Conservation (phyloP, 768 basidiomycete genomes). For the Leucocoprinus birnbaumii region DNA sequence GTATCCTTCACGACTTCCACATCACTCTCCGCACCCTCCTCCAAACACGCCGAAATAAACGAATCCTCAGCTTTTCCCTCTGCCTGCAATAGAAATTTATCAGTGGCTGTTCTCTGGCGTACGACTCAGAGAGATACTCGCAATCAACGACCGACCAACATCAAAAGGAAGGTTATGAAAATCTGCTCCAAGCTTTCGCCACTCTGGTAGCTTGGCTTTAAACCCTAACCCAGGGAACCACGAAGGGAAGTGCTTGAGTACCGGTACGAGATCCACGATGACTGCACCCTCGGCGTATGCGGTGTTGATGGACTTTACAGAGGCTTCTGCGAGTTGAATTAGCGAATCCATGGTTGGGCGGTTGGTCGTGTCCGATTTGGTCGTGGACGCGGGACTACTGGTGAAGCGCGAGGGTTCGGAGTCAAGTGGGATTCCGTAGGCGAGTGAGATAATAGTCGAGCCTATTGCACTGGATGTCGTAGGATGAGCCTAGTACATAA, state of each 20-base stretch:
- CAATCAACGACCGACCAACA: conserved; percentile 11
- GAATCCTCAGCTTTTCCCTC: conserved; percentile 14
- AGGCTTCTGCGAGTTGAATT: conserved; percentile 23
- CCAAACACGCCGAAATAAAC: conserved; percentile 13
- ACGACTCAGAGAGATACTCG: neutral
- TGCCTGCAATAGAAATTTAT: conserved; percentile 7
- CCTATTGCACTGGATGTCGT: conserved; percentile 24
- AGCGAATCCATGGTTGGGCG: neutral
- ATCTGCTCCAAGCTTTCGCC: no score
- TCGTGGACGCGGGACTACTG: no score
- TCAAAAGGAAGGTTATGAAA: conserved; percentile 34
- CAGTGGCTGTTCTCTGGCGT: no score
- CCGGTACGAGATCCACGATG: conserved; percentile 25
- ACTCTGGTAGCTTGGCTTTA: conserved; percentile 32
- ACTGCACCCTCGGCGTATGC: conserved; percentile 24
- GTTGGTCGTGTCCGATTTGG: no score
- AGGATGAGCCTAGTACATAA: no score
- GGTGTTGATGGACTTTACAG: conserved; percentile 18
- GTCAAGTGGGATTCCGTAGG: conserved; percentile 26
- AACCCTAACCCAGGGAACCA: conserved; percentile 48
- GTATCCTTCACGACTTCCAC: conserved; percentile 15
- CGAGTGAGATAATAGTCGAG: conserved; percentile 22
- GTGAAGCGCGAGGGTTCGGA: no score
- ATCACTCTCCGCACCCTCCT: conserved; percentile 9
- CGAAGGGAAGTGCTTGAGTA: conserved; percentile 36